These are phyloP conservation scores for Aleurites moluccanus DNA, from an alignment of 441 rosid genomes.

Conservation along the genomic window DNA sequence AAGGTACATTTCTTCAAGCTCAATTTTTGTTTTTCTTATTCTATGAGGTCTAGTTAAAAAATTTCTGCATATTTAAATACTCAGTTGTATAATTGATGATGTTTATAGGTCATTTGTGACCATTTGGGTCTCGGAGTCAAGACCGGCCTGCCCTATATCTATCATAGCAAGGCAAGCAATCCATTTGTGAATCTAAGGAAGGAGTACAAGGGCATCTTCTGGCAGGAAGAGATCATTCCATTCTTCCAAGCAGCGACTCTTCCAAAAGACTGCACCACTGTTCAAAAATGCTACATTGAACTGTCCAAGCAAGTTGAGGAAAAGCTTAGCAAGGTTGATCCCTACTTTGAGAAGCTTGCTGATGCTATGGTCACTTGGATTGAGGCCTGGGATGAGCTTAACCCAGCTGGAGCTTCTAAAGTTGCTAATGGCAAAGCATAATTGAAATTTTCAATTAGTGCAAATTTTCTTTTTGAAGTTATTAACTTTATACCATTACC, in stretches of 20 bases:
- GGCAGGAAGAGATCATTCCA: slow-evolving; percentile 99
- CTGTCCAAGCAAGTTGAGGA: slow-evolving; percentile 79
- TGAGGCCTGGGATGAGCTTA: slow-evolving; percentile 94
- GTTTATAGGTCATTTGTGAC: slow-evolving; percentile 75
- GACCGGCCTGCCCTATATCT: slow-evolving; percentile 92
- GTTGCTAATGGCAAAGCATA: slow-evolving; percentile 42
- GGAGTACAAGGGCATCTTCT: slow-evolving; percentile 91
- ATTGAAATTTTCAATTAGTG: slow-evolving; percentile 18
- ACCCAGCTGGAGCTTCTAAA: slow-evolving; percentile 45
- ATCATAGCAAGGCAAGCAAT: slow-evolving; percentile 97
- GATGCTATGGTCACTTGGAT: slow-evolving; percentile 99
- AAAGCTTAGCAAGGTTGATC: slow-evolving; percentile 74
- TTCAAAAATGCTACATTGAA: slow-evolving; percentile 88
- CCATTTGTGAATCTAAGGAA: slow-evolving; percentile 91
- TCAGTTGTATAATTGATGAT: slow-evolving; percentile 3
- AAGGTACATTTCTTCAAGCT: slow-evolving; percentile 47
- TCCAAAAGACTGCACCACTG: slow-evolving; percentile 77
- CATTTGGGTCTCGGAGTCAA: slow-evolving; percentile 89
- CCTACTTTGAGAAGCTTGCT: slow-evolving; percentile 85
- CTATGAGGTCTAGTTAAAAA: too few relatives aligned
- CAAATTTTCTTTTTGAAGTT: neutral
- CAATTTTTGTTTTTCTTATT: neutral
- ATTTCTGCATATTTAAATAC: neutral
- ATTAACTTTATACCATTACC: neutral
- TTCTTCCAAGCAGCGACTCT: slow-evolving; percentile 77